Percentiles rank a stretch among this genome's conserved stretches.
Evolutionary conservation across 805 yeast genomes (phyloP).

Genomic region (Saccharomycopsis javanensis): DNA sequence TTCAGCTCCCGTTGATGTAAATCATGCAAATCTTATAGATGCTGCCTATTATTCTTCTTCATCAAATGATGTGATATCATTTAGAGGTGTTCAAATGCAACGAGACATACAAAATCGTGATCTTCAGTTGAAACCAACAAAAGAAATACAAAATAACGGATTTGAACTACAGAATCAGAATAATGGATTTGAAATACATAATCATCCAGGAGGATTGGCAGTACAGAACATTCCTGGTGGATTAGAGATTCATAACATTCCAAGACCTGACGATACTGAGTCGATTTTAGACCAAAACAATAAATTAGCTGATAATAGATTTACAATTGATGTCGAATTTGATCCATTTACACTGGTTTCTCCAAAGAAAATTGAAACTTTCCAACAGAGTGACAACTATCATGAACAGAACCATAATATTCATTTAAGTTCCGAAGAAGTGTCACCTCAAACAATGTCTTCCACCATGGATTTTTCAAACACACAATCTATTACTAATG

Average conservation of each 20-base stretch:
- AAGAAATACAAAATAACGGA: neutral
- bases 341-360: constrained; percentile 9
- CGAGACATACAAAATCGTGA: neutral
- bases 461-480: neutral
- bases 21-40: neutral
- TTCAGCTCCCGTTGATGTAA: neutral
- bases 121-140: neutral
- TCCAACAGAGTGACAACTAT: neutral
- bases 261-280: neutral
- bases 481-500: neutral
- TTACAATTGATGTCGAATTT: constrained; percentile 15
- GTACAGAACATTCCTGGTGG: neutral
- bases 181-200: too few relatives aligned
- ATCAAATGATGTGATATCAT: neutral
- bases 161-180: neutral
- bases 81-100: neutral
- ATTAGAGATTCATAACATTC: neutral
- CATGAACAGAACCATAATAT: neutral
- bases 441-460: neutral
- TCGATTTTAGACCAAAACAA: neutral
- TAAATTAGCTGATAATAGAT: constrained; percentile 12
- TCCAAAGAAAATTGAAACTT: neutral
- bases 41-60: neutral
- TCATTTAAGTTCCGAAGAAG: neutral
- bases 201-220: too few relatives aligned